A percentile compares a stretch with the other conserved stretches of the same genome.
Conservation (phyloP, 345 rosid species). For the Populus euphratica region DNA sequence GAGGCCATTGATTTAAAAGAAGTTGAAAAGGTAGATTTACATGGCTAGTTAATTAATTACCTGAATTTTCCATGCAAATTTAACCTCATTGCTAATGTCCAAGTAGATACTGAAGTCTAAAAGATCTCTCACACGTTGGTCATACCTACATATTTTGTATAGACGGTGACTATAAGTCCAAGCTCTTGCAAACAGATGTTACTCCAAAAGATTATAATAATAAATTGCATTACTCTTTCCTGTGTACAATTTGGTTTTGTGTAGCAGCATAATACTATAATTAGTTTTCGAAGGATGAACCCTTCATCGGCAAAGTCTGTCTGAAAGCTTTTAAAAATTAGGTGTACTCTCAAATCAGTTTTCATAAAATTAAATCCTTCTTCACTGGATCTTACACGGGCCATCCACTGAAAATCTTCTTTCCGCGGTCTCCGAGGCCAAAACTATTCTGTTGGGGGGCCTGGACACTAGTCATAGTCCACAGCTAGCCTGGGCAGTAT, state of each 20-base stretch:
- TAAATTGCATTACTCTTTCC: neutral
- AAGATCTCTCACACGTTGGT: slow-evolving; percentile 76
- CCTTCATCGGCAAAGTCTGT: neutral
- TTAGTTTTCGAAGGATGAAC: neutral
- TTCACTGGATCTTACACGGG: neutral
- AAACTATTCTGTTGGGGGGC: too few relatives aligned
- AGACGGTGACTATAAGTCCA: neutral
- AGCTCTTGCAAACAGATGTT: neutral
- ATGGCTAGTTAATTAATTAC: neutral
- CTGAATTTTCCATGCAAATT: slow-evolving; percentile 89
- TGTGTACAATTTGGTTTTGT: neutral
- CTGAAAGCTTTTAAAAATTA: neutral
- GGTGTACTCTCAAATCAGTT: neutral
- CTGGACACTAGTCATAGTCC: neutral
- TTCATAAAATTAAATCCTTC: neutral
- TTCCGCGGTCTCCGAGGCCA: too few relatives aligned
- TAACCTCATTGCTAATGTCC: slow-evolving; percentile 96
- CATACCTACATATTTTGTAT: slow-evolving; percentile 51
- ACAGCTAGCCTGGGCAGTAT: neutral
- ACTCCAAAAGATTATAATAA: neutral
- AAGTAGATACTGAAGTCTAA: slow-evolving; percentile 93
- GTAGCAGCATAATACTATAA: neutral
- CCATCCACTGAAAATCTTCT: neutral
- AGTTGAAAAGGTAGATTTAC: neutral
- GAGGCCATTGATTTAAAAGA: neutral